Evolutionary conservation across 257 asterid genomes (phyloP), one percentile per base, ranked within the genome.

Genomic region (Mentha longifolia): DNA sequence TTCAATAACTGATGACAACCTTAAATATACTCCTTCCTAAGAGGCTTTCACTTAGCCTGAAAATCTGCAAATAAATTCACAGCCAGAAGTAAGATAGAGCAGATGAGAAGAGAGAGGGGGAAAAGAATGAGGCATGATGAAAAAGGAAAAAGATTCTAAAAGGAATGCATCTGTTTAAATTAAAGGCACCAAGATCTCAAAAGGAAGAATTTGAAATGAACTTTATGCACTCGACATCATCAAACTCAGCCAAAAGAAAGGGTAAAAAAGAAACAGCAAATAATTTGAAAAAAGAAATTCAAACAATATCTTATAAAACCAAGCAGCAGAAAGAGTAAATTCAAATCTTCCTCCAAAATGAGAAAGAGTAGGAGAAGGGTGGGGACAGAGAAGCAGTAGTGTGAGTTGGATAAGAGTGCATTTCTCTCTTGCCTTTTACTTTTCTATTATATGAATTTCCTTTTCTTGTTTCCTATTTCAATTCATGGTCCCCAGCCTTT

Each of bases 111-210:
- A 78, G 50, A 67, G 68, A 72, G 76, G 63, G 74, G 70, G 79
- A 72, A 80, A 84, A 76, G 77, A 74, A 73, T 16, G 70, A 61
- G 61, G 76, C 76, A 60, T 68, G 74, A 72, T 45, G 83, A 76
- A 85, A 86, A 81, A 79, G 76, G 84, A 70, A 74, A 78, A 73
- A 76, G 85, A 74, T 81, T 73, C 78, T 78, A 79, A 83, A 81
- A 82, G 75, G 88, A 82, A 78, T 77, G 77, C 82, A 82, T 85
- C 86, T 85, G 85, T 8, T 42, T 11, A 1, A 42, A 5, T 82
- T 85, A 86, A 87, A 78, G 86, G 52, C 79, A 75, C 65, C 71
- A 74, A 83, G 92, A 86, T 86, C 89, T 81, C 79, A 79, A 67
- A 71, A 58, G 66, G 59, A 71, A 43, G 77, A 84, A 81, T 73